Conservation (phyloP, 768 basidiomycete species). For the Naganishia vaughanmartiniae region DNA sequence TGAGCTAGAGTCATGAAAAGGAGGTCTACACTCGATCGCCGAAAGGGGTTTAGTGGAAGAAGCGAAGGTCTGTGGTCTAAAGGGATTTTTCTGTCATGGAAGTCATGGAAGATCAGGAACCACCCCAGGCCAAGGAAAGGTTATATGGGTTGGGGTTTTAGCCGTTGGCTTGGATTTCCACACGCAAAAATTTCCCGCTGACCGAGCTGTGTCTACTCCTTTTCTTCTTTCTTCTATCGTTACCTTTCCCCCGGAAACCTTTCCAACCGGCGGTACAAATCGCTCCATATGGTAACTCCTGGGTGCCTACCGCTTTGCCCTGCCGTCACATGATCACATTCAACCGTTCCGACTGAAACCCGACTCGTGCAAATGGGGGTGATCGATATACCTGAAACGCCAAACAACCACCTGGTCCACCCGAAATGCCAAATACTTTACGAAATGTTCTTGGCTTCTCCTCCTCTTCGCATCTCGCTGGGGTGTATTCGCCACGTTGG, state of each 20-base stretch:
- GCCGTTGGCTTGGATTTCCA: background rate
- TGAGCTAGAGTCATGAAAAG: background rate
- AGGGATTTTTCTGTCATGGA: no score
- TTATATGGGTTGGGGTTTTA: background rate
- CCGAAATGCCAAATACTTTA: slow-evolving; percentile 1
- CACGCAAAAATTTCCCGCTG: background rate
- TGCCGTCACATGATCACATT: background rate
- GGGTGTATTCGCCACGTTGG: background rate
- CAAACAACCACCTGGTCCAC: background rate
- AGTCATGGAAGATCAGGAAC: background rate
- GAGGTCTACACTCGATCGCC: background rate
- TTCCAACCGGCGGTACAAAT: background rate
- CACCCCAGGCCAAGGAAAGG: background rate
- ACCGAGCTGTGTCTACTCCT: background rate
- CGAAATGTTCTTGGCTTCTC: background rate
- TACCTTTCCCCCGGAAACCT: background rate
- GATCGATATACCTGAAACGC: background rate
- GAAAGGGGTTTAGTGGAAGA: slow-evolving; percentile 6
- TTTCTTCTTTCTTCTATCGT: background rate
- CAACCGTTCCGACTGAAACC: slow-evolving; percentile 2
- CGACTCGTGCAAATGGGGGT: background rate
- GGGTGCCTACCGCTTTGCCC: background rate
- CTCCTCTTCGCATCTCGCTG: background rate
- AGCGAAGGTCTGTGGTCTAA: background rate
- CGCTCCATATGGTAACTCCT: background rate